These are phyloP conservation scores for Fusarium irregulare DNA, from an alignment of 2,329 filamentous ascomycete species.

Conservation along the genomic window DNA sequence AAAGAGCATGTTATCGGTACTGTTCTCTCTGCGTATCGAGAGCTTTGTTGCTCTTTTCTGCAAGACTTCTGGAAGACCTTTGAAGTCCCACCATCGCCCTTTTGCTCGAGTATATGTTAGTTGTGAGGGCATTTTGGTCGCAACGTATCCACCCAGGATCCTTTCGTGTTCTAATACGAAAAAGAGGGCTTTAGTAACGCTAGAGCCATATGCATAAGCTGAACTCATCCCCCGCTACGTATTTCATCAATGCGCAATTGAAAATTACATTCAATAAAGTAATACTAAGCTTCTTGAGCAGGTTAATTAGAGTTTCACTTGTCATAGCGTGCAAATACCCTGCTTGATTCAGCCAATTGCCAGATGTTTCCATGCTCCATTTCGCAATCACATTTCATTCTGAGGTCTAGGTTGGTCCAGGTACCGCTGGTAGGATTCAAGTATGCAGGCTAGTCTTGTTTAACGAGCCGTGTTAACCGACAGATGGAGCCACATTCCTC, in stretches of 20 bases:
- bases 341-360: not conserved
- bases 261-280: too few species aligned
- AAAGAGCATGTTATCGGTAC: not conserved
- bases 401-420: not conserved
- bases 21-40: not conserved
- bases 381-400: not conserved
- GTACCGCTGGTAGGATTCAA: not conserved
- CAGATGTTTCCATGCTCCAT: not conserved
- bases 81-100: not conserved
- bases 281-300: too few species aligned
- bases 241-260: not conserved
- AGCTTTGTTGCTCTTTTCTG: not conserved
- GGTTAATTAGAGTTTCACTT: too few species aligned
- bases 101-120: too few species aligned
- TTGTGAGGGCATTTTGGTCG: too few species aligned
- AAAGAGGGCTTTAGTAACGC: not conserved
- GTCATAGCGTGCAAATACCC: not conserved
- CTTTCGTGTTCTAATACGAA: not conserved
- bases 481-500: not conserved
- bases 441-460: not conserved
- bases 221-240: not conserved
- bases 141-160: too few species aligned
- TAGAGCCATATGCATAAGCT: not conserved
- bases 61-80: fast-evolving
- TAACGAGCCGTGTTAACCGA: not conserved